These are phyloP conservation scores for Neonectria neomacrospora DNA, from an alignment of 2,329 filamentous ascomycete genomes.

Conservation along the genomic window DNA sequence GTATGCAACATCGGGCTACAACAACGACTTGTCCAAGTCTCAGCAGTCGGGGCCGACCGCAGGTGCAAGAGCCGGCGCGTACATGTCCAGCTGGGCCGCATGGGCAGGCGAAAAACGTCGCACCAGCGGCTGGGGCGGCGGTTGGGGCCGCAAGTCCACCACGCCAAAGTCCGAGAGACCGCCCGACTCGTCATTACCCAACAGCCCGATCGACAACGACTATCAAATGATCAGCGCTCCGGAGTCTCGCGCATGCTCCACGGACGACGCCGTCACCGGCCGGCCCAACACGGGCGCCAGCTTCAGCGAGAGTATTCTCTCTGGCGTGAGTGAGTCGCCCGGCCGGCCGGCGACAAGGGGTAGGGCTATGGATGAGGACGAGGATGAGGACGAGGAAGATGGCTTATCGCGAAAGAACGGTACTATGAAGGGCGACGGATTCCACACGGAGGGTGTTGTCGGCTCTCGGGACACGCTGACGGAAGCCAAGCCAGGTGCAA, in stretches of 20 bases:
- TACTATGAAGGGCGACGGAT: slow-evolving; percentile 37
- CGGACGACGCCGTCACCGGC: slow-evolving; percentile 41
- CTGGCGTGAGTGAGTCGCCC: slow-evolving; percentile 48
- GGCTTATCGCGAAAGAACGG: slow-evolving; percentile 30
- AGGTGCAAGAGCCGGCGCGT: slow-evolving; percentile 68
- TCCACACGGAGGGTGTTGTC: slow-evolving; percentile 42
- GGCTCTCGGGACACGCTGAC: slow-evolving; percentile 39
- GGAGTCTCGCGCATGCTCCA: slow-evolving; percentile 42
- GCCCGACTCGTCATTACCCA: slow-evolving; percentile 48
- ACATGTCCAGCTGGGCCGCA: slow-evolving; percentile 74
- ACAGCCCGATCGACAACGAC: slow-evolving; percentile 52
- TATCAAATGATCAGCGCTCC: slow-evolving; percentile 52
- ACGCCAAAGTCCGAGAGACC: slow-evolving; percentile 47
- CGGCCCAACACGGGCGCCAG: slow-evolving; percentile 55
- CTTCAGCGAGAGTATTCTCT: slow-evolving; percentile 59
- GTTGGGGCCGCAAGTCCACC: slow-evolving; percentile 52
- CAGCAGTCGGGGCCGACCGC: slow-evolving; percentile 61
- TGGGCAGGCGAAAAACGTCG: slow-evolving; percentile 83
- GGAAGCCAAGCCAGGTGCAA: slow-evolving; percentile 6
- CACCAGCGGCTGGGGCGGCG: slow-evolving; percentile 56
- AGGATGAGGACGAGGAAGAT: slow-evolving; percentile 23
- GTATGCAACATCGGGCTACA: slow-evolving; percentile 23
- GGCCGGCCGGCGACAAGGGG: slow-evolving; percentile 38
- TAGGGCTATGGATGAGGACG: slow-evolving; percentile 8
- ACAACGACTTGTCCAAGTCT: slow-evolving; percentile 52